A percentile compares a stretch with the other conserved stretches of the same genome.
phyloP scores from a whole-genome alignment of 1,284 basidiomycete species.

The Mycosarcoma maydis region DNA sequence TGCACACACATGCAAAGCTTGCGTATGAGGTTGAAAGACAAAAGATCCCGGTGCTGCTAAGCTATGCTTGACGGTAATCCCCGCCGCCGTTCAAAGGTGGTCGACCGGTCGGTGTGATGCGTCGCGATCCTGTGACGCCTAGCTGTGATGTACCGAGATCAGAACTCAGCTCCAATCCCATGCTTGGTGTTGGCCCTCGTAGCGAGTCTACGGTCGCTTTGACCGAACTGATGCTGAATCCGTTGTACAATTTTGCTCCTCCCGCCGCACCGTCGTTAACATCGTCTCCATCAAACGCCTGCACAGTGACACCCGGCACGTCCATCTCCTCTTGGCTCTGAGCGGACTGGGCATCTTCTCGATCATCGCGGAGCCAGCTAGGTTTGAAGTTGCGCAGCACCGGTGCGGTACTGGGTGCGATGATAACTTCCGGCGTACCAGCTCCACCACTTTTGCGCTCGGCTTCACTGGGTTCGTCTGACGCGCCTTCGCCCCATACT shows the following conservation, averaged over 20 bases:
- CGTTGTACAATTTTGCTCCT: conserved; percentile 34
- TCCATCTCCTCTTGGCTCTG: conserved; percentile 24
- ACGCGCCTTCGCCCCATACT: conserved; percentile 12
- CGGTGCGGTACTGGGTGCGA: conserved; percentile 27
- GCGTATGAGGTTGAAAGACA: too few species aligned
- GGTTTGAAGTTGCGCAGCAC: conserved; percentile 22
- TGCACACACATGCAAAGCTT: too few species aligned
- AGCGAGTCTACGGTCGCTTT: conserved; percentile 62
- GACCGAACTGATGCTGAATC: conserved; percentile 58
- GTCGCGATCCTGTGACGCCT: conserved; percentile 10
- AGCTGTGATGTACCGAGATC: neutral
- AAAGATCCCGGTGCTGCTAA: too few species aligned
- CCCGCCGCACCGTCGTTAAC: conserved; percentile 7
- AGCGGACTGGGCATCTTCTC: neutral
- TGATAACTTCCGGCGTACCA: conserved; percentile 38
- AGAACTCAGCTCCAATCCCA: conserved; percentile 11
- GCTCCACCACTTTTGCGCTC: conserved; percentile 13
- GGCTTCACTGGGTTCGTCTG: neutral
- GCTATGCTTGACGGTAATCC: conserved; percentile 7
- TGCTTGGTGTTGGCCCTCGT: conserved; percentile 30
- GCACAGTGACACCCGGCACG: conserved; percentile 57
- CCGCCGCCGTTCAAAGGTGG: conserved; percentile 39
- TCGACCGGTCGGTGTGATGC: conserved; percentile 55
- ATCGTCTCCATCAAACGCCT: conserved; percentile 47
- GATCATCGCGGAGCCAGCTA: conserved; percentile 21